Conservation (phyloP, 2,329 filamentous ascomycete species). For the Penicillium sp. region DNA sequence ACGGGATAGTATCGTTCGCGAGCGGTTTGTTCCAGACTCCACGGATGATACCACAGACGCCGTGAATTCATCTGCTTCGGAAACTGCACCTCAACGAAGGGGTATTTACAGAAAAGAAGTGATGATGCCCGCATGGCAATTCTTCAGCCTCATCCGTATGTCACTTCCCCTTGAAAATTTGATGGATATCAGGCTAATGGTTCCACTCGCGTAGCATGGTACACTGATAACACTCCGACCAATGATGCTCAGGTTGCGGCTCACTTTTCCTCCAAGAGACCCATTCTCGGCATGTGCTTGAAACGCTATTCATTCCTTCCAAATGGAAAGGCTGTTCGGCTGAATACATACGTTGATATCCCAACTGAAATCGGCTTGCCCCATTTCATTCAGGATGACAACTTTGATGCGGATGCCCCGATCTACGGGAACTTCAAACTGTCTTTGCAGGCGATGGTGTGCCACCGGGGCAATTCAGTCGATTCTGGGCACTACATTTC, state of each 20-base stretch:
- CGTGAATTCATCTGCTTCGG: slow-evolving; percentile 30
- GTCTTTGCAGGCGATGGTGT: slow-evolving; percentile 85
- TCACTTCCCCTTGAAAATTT: slow-evolving; percentile 16
- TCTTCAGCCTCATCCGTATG: slow-evolving; percentile 88
- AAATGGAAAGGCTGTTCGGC: slow-evolving; percentile 66
- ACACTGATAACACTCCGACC: slow-evolving; percentile 65
- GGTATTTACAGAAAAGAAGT: slow-evolving; percentile 70
- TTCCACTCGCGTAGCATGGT: slow-evolving; percentile 66
- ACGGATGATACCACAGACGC: slow-evolving; percentile 45
- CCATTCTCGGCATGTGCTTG: slow-evolving; percentile 86
- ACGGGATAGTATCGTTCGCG: slow-evolving; percentile 44
- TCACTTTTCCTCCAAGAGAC: slow-evolving; percentile 78
- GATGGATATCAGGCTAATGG: slow-evolving; percentile 1
- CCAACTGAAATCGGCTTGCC: slow-evolving; percentile 80
- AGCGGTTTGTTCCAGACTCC: slow-evolving; percentile 43
- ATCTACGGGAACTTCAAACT: slow-evolving; percentile 90
- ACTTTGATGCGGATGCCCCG: slow-evolving; percentile 63
- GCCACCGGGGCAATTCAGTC: slow-evolving; percentile 81
- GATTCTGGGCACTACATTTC: slow-evolving; percentile 90
- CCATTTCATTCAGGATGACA: slow-evolving; percentile 83
- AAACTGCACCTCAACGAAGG: slow-evolving; percentile 27
- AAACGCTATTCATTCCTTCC: slow-evolving; percentile 82
- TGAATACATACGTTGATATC: slow-evolving; percentile 86
- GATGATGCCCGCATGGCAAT: slow-evolving; percentile 95
- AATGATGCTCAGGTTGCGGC: slow-evolving; percentile 80